Base-by-base conservation (phyloP, 257 asterid genomes). In the Penstemon davidsonii region DNA sequence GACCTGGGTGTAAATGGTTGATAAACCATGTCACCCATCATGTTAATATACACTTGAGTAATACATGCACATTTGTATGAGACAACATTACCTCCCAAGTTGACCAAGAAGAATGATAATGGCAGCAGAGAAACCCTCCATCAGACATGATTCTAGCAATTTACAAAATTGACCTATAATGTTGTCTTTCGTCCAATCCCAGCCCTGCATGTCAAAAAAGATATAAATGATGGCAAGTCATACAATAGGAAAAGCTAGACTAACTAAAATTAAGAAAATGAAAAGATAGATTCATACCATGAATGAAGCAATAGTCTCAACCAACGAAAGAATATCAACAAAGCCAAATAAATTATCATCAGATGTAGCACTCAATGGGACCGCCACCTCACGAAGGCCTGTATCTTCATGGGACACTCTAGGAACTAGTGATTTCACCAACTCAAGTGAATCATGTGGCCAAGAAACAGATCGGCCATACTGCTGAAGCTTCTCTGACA, bases 151-250 rank as follows among this genome's bases (percentile, higher is more conserved):
- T 64, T 87, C 94, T 81, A 81, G 57, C 68, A 80, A 45, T 45
- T 77, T 77, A 64, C 85, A 66, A 71, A 90, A 57, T 53, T 65
- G 86, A 38, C 72, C 59, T 54, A 89, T 49, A 43, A 93, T 67
- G 67, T 80, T 80, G 71, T 72, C 81, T 55, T 53, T 79, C 62
- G 87, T 80, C 99, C 99, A 90, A 55, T 78, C 81, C 97, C 99
- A 93, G 75, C 79, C 79, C 99, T 93, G 96, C 77, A 80, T 69
- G 58, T 55, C 69, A 79, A 44, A 36, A 64, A 6, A 18, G 62
- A 66, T 42, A 15, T 47, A 18, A 33, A 57, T 58, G 61, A 43
- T 42, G 44, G 65, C 67, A 53, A 76, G 82, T 15, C 38, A 58
- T 41, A 46, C 57, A 68, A 66, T 33, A 66, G 25, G 47, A 58